A percentile compares a stretch with the other conserved stretches of the same genome.
Conservation (phyloP, 768 basidiomycete genomes). For the Leccinum arenicola region DNA sequence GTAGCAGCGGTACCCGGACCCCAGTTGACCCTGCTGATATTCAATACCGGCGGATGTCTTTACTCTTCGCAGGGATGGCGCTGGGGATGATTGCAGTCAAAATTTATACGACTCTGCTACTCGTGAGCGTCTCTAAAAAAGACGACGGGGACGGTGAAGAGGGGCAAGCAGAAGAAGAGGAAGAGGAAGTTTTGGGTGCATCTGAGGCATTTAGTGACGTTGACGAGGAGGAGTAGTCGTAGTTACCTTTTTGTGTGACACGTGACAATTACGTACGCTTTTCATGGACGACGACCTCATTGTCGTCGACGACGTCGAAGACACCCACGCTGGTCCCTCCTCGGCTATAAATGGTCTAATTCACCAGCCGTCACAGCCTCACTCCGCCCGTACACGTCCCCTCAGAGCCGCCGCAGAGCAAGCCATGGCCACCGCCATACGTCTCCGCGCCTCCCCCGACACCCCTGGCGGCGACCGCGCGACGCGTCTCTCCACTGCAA, state of each 20-base stretch:
- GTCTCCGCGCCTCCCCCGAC: conserved; percentile 30
- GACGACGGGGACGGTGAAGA: background rate
- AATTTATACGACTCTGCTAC: conserved; percentile 16
- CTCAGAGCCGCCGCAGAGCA: conserved; percentile 33
- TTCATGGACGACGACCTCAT: conserved; percentile 60
- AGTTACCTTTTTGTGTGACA: conserved; percentile 8
- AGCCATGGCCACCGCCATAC: conserved; percentile 35
- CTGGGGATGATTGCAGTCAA: conserved; percentile 43
- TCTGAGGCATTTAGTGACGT: conserved; percentile 11
- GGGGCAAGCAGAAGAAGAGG: conserved; percentile 15
- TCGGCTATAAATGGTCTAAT: conserved; percentile 28
- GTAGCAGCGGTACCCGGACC: conserved; percentile 10
- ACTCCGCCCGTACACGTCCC: conserved; percentile 30
- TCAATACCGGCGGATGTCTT: conserved; percentile 47
- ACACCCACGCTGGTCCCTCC: conserved; percentile 38
- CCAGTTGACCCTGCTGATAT: conserved; percentile 39
- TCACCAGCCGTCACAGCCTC: conserved; percentile 14
- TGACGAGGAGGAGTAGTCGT: conserved; percentile 10
- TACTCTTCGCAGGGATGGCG: conserved; percentile 51
- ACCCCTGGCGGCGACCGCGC: conserved; percentile 44
- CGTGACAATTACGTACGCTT: background rate
- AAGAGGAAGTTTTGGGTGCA: background rate
- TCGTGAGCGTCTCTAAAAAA: background rate
- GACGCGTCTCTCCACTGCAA: conserved; percentile 54
- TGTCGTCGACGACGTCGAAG: conserved; percentile 57